Evolutionary conservation across 2,329 filamentous ascomycete genomes (phyloP), one percentile per base, ranked within the genome.

Genomic region (Penicillium sp.): DNA sequence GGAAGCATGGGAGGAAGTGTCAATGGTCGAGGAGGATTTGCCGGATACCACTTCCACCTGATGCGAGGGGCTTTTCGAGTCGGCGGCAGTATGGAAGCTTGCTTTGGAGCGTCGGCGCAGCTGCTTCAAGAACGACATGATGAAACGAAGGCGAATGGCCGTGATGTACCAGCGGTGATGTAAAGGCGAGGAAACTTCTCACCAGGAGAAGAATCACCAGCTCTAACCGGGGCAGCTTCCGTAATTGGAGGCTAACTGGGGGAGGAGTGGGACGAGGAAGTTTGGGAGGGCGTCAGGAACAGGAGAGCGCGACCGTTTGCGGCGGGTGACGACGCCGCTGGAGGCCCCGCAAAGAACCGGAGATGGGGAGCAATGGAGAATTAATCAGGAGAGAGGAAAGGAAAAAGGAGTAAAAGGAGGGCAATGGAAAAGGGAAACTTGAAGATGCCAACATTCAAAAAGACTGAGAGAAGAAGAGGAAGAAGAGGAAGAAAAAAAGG

Each of bases 91-190:
- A 62, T 85, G 87, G 79, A 93, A 89, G 81, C 88, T 93, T 63
- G 88, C 86, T 76, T 84, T 89, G 60, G 91, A 95, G 70, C 89
- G 89, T 70, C 91, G 87, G 70, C 91, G 90, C 60, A 96, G 80
- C 73, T 90, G 88, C 78, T 88, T 91, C 71, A 95, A 84, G 73
- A 96, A 91, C 47, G 89, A 76, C 81, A 83, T 83, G 57, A 47
- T 60, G 62, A 59, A 44, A 12, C 17, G 53, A 45, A 26, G 26
- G 22, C 15, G 38, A 13, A 12, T 49, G 13, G 3, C 24, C 53
- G 42, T 22, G 12, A 35, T 42, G 22, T 38, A 28, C 42, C 28
- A 47, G 22, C 28, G 38, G 22, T 12, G 22, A 53, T 61, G 53
- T 49, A 35, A 55, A 58, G 59, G 59, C 35, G 59, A 54, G 58